Conservation (phyloP, 352 stramenopile species). For the Pythium myriotylum region DNA sequence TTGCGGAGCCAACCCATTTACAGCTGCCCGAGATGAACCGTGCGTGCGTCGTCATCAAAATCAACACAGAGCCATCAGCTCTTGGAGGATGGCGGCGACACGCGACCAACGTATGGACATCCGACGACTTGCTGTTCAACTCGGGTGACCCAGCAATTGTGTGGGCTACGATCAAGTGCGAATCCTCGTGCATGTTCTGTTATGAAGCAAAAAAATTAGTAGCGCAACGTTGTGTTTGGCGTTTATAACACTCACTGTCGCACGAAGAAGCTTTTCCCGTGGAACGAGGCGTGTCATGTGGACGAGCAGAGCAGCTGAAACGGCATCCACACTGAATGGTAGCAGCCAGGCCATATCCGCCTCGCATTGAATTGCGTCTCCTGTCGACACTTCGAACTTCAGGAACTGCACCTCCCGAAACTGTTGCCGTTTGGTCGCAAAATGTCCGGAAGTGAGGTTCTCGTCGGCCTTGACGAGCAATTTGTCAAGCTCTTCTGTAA, state of each 20-base stretch:
- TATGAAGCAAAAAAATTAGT: neutral
- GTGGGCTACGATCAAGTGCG: neutral
- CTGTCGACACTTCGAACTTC: neutral
- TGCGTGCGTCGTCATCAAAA: neutral
- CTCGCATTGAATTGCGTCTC: neutral
- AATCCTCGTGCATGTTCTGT: neutral
- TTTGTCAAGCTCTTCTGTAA: neutral
- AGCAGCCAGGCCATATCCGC: constrained; percentile 1
- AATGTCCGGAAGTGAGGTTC: neutral
- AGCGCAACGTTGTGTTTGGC: too few species aligned
- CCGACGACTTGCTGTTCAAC: neutral
- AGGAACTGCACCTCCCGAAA: neutral
- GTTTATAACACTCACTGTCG: neutral
- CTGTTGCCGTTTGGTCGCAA: neutral
- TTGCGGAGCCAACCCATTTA: neutral
- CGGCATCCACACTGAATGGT: neutral
- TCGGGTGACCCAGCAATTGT: neutral
- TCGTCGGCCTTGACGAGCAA: neutral
- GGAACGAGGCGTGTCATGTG: neutral
- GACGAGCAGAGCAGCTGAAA: neutral
- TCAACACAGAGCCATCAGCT: neutral
- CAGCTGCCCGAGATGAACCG: neutral
- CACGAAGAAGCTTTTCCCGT: neutral
- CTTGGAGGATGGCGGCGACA: neutral
- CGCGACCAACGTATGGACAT: neutral